A percentile compares a stretch with the other conserved stretches of the same genome.
These are phyloP conservation scores for Eucalyptus grandis DNA, from an alignment of 345 rosid species.

Conservation along the genomic window DNA sequence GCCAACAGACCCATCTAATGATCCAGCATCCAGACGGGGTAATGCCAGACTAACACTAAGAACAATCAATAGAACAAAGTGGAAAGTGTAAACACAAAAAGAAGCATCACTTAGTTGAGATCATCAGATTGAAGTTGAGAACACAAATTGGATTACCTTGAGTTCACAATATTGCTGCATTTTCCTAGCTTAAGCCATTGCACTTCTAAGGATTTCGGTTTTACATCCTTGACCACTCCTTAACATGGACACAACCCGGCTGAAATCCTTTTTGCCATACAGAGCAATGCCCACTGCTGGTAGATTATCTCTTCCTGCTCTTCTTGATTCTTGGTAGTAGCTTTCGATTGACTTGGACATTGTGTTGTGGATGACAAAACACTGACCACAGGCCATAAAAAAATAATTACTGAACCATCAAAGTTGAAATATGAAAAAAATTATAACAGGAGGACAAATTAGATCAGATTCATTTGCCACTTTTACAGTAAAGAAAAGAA, in stretches of 20 bases:
- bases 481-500: background rate
- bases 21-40: no score
- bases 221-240: slow-evolving; percentile 62
- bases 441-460: background rate
- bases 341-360: slow-evolving; percentile 87
- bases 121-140: background rate
- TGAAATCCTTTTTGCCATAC: slow-evolving; percentile 88
- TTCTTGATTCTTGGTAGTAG: slow-evolving; percentile 86
- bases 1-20: no score
- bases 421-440: background rate
- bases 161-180: slow-evolving; percentile 86
- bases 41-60: no score
- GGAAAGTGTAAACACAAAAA: no score
- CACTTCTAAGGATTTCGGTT: slow-evolving; percentile 57
- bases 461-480: background rate
- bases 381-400: slow-evolving; percentile 26
- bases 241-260: slow-evolving; percentile 83
- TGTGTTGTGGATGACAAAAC: slow-evolving; percentile 83
- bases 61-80: no score
- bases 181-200: slow-evolving; percentile 84
- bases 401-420: background rate
- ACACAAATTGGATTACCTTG: slow-evolving; percentile 28
- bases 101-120: background rate
- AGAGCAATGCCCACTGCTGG: slow-evolving; percentile 62
- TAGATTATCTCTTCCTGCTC: slow-evolving; percentile 83